Base-by-base conservation (phyloP, 768 basidiomycete species). In the Sarcomyxa edulis region DNA sequence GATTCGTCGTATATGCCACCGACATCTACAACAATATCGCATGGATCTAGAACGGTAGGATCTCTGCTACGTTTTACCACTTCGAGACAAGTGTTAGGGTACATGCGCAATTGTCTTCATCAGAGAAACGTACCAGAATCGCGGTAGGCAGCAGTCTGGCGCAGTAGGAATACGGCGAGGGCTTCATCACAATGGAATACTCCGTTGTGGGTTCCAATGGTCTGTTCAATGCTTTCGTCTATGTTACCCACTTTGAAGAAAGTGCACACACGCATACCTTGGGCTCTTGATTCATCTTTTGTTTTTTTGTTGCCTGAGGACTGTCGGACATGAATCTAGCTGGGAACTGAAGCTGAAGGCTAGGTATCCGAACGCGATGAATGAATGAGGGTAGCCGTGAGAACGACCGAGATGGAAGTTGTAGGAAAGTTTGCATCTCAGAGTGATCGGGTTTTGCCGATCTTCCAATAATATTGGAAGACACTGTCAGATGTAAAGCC, bases 121-220 rank as follows among this genome's bases (percentile, higher is more conserved):
- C 18, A 20, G 26, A 39, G 39, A 34, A 27, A 48, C 66, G 40
- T 47, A 87, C 91, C 78, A 51, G 92, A 83, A 55, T 79, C 72
- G 26, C 71, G 75, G 62, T 87, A 99, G 7, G 74, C 64, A 12
- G 73, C 61, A 2, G 92, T 94, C 49, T 78, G 78, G 34, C 80
- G 80, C 21, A 99, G 70, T 46, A 99, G 72, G 59, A 84, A 93
- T 12, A 95, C 87, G 0, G 95, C 96, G 22, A 98, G 74, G 0
- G 93, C 92, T 64, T 99, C 95, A 51, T 99, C 95, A 59, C 91
- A 94, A 52, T 99, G 94, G 58, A 97, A 97, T 0, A 91, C 91
- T 12, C 94, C 94, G 42, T 85, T 90, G 60, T 97, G 93, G 1
- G 94, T 96, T 23, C 93, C 93, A 52, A 97, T 95, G 27, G 79